Conservation (phyloP, 169 alveolate species). For the Babesia bigemina region DNA sequence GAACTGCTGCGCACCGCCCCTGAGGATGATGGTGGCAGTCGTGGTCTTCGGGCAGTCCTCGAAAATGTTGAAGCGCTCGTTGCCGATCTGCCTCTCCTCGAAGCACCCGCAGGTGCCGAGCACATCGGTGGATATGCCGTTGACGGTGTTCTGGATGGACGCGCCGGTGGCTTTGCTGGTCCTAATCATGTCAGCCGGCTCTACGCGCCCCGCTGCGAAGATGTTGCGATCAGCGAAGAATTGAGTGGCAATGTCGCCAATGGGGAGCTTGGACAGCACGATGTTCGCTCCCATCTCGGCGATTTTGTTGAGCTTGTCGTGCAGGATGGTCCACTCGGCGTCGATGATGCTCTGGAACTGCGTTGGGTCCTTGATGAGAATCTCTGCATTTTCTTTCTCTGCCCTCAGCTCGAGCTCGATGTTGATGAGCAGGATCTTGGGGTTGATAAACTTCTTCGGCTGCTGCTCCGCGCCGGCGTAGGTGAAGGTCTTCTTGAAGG, state of each 20-base stretch:
- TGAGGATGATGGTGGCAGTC: constrained; percentile 92
- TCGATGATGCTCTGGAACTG: constrained; percentile 93
- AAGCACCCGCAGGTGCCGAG: constrained; percentile 93
- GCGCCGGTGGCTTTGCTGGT: constrained; percentile 97
- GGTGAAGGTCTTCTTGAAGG: constrained; percentile 97
- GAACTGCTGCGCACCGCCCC: constrained; percentile 99
- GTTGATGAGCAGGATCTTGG: constrained; percentile 92
- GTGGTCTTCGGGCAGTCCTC: constrained; percentile 89
- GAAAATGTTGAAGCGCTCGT: constrained; percentile 96
- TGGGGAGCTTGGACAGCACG: constrained; percentile 94
- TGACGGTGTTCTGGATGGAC: constrained; percentile 90
- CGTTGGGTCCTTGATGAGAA: constrained; percentile 88
- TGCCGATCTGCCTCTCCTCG: constrained; percentile 97
- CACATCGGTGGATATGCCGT: constrained; percentile 87
- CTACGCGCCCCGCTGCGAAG: constrained; percentile 98
- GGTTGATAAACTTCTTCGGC: constrained; percentile 92
- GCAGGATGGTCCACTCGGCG: constrained; percentile 97
- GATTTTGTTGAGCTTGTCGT: constrained; percentile 92
- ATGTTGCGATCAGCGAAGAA: constrained; percentile 93
- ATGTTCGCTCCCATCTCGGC: constrained; percentile 91
- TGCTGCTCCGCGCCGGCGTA: constrained; percentile 99
- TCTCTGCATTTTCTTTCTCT: constrained; percentile 99
- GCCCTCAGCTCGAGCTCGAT: constrained; percentile 96
- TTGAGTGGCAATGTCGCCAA: constrained; percentile 99
- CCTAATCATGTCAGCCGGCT: constrained; percentile 91